Base-by-base conservation (phyloP, 108 stramenopile species). In the Nannochloropsis oceanica region DNA sequence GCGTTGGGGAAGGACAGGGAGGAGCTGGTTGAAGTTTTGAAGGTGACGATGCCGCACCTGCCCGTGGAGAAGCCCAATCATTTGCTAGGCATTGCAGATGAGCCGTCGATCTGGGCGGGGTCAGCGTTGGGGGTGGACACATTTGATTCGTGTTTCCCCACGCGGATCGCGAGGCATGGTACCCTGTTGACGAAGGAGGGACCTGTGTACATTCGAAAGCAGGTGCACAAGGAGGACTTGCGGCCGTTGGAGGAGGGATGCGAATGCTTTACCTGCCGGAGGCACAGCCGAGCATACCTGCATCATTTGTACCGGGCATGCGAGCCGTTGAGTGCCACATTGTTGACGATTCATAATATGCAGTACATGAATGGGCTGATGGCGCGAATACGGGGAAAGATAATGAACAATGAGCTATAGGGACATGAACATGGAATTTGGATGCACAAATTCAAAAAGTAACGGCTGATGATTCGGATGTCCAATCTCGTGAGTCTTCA, bases 231-330 rank as follows among this genome's bases (percentile, higher is more conserved):
- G 8, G 84, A 89, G 34, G 85, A 93, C 79, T 94, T 91, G 13
- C 84, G 92, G 34, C 92, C 92, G 44, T 90, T 97, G 25, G 94
- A 95, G 88, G 85, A 92, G 24, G 90, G 92, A 79, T 95, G 95
- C 83, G 84, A 84, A 0, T 96, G 95, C 82, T 86, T 87, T 11
- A 96, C 96, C 8, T 97, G 96, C 85, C 89, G 85, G 82, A 91
- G 91, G 34, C 95, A 96, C 88, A 95, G 95, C 86, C 88, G 94
- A 42, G 92, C 95, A 0, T 97, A 97, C 87, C 82, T 97, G 42
- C 94, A 95, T 93, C 95, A 96, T 91, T 88, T 97, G 27, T 94
- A 95, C 91, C 95, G 94, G 87, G 95, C 95, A 20, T 94, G 94
- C 83, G 96, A 96, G 85, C 95, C 95, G 11, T 81, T 94, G 22